Evolutionary conservation across 352 stramenopile species (phyloP).

Genomic region (Stephanocyclus meneghinianus): DNA sequence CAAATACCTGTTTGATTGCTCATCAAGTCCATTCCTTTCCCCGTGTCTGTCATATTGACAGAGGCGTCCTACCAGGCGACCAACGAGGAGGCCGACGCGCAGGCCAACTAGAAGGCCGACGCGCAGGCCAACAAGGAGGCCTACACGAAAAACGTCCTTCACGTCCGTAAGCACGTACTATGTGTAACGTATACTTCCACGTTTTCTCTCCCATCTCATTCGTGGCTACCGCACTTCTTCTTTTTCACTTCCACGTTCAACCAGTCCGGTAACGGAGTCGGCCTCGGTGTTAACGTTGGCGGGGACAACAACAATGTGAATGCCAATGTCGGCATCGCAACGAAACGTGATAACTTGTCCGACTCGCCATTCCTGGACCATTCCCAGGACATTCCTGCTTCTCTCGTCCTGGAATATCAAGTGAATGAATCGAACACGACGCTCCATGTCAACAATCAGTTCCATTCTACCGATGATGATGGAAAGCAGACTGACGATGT

Average conservation of each 20-base stretch:
- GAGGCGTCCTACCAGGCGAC: too few species aligned
- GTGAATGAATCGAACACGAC: conserved; percentile 3
- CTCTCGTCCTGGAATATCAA: not conserved
- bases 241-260: conserved; percentile 1
- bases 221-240: not conserved
- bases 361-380: not conserved
- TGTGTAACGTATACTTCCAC: not conserved
- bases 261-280: not conserved
- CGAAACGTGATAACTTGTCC: not conserved
- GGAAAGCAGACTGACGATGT: not conserved
- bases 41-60: too few species aligned
- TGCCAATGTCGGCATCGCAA: conserved; percentile 7
- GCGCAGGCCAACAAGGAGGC: not conserved
- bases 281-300: conserved; percentile 1
- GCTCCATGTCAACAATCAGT: not conserved
- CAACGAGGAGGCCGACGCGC: not conserved
- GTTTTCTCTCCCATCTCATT: not conserved
- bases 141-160: not conserved
- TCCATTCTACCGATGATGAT: not conserved
- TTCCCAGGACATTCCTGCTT: not conserved
- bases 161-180: not conserved
- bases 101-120: not conserved
- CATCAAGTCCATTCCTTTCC: too few species aligned
- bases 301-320: not conserved
- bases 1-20: too few species aligned